phyloP scores from a whole-genome alignment of 441 rosid species.

The Cnidoscolus chayamansa region DNA sequence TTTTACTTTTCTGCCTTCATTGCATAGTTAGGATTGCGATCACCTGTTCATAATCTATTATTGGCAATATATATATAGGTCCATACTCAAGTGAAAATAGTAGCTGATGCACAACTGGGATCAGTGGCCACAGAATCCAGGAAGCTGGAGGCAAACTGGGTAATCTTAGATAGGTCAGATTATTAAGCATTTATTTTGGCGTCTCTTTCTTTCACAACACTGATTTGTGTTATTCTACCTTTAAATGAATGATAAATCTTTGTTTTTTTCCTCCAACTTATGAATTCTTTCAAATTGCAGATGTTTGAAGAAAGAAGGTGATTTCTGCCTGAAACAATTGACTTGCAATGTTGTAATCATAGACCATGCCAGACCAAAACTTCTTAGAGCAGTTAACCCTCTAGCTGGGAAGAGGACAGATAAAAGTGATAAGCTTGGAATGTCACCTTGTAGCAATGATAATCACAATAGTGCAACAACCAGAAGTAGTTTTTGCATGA shows the following conservation, averaged over 20 bases:
- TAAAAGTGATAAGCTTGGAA: conserved; percentile 16
- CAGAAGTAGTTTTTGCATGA: conserved; percentile 26
- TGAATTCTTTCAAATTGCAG: conserved; percentile 22
- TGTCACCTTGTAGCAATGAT: conserved; percentile 11
- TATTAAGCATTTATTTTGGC: background rate
- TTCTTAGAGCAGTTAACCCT: conserved; percentile 32
- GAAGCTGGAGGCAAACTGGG: conserved; percentile 38
- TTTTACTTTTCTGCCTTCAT: background rate
- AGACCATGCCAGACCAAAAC: conserved; percentile 34
- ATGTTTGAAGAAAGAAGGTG: conserved; percentile 36
- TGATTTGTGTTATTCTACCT: background rate
- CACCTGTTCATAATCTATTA: background rate
- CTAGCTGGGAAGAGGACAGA: conserved; percentile 12
- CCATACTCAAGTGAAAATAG: conserved; percentile 30
- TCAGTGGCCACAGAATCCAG: conserved; percentile 33
- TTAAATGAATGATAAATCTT: background rate
- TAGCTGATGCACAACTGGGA: conserved; percentile 28
- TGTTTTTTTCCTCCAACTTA: too few species aligned
- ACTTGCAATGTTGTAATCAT: conserved; percentile 37
- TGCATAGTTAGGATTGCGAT: background rate
- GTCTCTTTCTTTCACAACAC: background rate
- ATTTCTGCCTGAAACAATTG: conserved; percentile 34
- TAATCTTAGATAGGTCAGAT: conserved; percentile 37
- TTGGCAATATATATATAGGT: conserved; percentile 23
- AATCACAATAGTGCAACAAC: conserved; percentile 14